A percentile compares a stretch with the other conserved stretches of the same genome.
Evolutionary conservation across 164 flowering plant genomes (phyloP).

Genomic region (Sedum album): DNA sequence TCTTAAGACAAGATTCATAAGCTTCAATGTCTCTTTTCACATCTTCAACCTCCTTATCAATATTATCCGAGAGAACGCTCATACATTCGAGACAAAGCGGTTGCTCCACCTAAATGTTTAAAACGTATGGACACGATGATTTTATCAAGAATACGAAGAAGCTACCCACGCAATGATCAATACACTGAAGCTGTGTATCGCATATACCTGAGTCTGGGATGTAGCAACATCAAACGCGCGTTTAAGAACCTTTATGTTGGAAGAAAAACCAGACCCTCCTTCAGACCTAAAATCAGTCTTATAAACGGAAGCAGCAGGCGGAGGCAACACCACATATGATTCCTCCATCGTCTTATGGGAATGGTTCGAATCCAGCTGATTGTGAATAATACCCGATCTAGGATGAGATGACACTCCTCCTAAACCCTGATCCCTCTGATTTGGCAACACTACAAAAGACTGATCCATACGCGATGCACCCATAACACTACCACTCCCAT

Average conservation of each 20-base stretch:
- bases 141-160: not conserved
- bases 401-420: conserved; percentile 73
- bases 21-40: conserved; percentile 85
- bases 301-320: conserved; percentile 77
- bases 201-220: conserved; percentile 66
- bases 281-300: conserved; percentile 55
- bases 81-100: conserved; percentile 96
- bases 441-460: conserved; percentile 85
- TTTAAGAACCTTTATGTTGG: conserved; percentile 70
- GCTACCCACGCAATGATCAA: not conserved
- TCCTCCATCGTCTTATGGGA: conserved; percentile 86
- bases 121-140: not conserved
- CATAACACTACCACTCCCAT: conserved; percentile 61
- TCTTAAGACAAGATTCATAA: conserved; percentile 87
- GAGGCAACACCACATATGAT: conserved; percentile 88
- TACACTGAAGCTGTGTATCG: not conserved
- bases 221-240: conserved; percentile 95
- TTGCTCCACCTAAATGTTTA: conserved; percentile 66
- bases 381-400: too few species aligned
- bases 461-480: conserved; percentile 82
- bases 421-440: conserved; percentile 45
- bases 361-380: conserved; percentile 38
- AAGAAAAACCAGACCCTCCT: conserved; percentile 47
- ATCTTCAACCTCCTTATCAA: conserved; percentile 94
- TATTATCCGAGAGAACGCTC: conserved; percentile 91